Conservation (phyloP, 2,329 filamentous ascomycete genomes). For the Hypoxylon sp. region DNA sequence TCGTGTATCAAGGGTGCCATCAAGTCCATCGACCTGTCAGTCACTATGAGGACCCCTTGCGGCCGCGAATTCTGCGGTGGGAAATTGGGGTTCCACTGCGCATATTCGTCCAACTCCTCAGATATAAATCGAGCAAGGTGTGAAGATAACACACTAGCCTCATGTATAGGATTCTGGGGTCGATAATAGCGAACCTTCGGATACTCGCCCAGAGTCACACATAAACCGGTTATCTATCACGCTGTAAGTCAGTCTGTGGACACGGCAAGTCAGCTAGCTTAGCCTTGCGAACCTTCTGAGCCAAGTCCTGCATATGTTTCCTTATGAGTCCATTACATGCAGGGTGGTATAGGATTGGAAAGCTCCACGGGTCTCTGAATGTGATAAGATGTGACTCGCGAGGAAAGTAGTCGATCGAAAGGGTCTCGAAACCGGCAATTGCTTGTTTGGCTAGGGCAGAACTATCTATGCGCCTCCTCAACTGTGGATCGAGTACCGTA, state of each 20-base stretch:
- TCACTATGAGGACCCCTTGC: constrained; percentile 85
- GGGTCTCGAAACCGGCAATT: constrained; percentile 83
- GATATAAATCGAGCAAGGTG: constrained; percentile 94
- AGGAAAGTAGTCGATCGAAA: constrained; percentile 91
- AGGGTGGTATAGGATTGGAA: constrained; percentile 92
- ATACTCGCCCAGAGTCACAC: constrained; percentile 93
- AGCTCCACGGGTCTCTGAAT: constrained; percentile 96
- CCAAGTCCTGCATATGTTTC: constrained; percentile 85
- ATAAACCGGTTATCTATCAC: constrained; percentile 83
- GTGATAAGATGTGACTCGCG: constrained; percentile 92
- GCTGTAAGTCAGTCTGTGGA: constrained; percentile 32
- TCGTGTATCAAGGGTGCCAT: constrained; percentile 91
- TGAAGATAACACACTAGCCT: constrained; percentile 87
- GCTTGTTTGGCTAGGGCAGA: constrained; percentile 78
- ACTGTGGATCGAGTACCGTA: constrained; percentile 75
- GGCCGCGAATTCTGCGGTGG: constrained; percentile 84
- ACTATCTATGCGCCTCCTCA: constrained; percentile 81
- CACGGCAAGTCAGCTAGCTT: not conserved
- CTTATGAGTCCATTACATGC: constrained; percentile 87
- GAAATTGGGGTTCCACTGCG: constrained; percentile 86
- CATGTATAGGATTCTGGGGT: constrained; percentile 81
- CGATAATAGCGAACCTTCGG: constrained; percentile 93
- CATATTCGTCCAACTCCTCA: constrained; percentile 90
- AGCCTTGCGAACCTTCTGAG: constrained; percentile 79
- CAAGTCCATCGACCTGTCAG: constrained; percentile 93